These are phyloP conservation scores for Colletotrichum filicis DNA, from an alignment of 2,329 filamentous ascomycete species.

Conservation along the genomic window DNA sequence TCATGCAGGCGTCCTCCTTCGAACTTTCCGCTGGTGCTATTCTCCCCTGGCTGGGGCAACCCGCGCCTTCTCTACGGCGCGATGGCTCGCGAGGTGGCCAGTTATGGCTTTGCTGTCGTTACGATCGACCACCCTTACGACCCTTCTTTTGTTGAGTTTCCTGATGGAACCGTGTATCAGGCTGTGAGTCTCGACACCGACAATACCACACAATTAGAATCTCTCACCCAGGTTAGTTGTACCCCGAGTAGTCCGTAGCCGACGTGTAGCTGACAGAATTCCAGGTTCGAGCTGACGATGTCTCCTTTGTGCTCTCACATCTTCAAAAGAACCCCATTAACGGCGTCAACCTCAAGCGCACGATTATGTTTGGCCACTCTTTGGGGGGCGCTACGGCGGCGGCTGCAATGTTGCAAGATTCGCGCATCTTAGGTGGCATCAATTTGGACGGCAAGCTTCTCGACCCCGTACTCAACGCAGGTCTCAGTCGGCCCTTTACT, in stretches of 20 bases:
- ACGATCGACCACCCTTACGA: constrained; percentile 62
- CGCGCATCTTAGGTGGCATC: constrained; percentile 48
- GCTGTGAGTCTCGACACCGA: constrained; percentile 36
- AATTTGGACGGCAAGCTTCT: constrained; percentile 53
- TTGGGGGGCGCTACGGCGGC: constrained; percentile 52
- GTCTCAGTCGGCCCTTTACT: constrained; percentile 44
- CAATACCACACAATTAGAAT: constrained; percentile 34
- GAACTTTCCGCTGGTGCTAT: constrained; percentile 46
- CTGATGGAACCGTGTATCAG: constrained; percentile 48
- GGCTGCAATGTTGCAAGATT: constrained; percentile 43
- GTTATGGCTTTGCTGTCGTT: constrained; percentile 57
- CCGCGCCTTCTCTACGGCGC: constrained; percentile 55
- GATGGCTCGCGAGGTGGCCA: constrained; percentile 56
- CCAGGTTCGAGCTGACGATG: constrained; percentile 48
- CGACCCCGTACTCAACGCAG: constrained; percentile 41
- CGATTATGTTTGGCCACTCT: constrained; percentile 52
- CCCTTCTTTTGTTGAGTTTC: constrained; percentile 56
- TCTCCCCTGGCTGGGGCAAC: constrained; percentile 57
- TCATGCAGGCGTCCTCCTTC: not conserved
- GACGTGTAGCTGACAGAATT: not conserved
- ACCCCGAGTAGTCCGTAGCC: not conserved
- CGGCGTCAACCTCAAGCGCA: constrained; percentile 41
- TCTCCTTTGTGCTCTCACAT: constrained; percentile 49
- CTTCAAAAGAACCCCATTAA: constrained; percentile 40
- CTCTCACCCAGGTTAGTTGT: constrained; percentile 36